These are phyloP conservation scores for Penicillium bialowiezense DNA, from an alignment of 495 filamentous ascomycete species.

Conservation along the genomic window DNA sequence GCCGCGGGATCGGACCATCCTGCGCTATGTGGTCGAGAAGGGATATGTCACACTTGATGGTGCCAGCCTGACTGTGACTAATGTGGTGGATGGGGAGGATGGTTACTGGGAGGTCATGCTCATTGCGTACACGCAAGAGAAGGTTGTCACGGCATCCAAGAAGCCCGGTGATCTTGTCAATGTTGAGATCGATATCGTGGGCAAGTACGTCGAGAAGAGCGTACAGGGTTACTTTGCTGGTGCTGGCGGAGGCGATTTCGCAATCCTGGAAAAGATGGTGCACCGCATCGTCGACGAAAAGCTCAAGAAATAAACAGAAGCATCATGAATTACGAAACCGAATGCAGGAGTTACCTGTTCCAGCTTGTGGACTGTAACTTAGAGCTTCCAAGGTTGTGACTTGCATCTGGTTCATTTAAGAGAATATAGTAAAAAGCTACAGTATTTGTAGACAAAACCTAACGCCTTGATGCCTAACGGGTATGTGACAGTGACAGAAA, in stretches of 20 bases:
- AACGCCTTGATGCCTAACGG: constrained; percentile 11
- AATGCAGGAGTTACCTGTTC: too few relatives aligned
- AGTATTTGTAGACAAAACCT: constrained; percentile 8
- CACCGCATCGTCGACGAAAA: constrained; percentile 72
- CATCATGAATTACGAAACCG: constrained; percentile 7
- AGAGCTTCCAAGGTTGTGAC: too few relatives aligned
- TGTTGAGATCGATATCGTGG: constrained; percentile 96
- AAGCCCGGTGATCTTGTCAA: constrained; percentile 83
- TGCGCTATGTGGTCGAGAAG: constrained; percentile 92
- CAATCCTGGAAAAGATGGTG: constrained; percentile 82
- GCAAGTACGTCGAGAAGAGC: constrained; percentile 98
- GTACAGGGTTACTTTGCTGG: constrained; percentile 58
- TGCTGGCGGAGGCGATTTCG: constrained; percentile 49
- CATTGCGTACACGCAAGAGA: constrained; percentile 96
- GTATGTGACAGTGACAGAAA: constrained; percentile 14
- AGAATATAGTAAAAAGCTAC: not conserved
- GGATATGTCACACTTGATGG: constrained; percentile 95
- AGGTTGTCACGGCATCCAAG: constrained; percentile 81
- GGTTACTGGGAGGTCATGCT: constrained; percentile 98
- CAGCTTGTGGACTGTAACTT: too few relatives aligned
- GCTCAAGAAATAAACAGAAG: constrained; percentile 40
- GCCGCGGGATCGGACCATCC: constrained; percentile 61
- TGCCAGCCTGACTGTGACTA: constrained; percentile 90
- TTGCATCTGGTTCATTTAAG: too few relatives aligned
- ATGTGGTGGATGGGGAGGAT: constrained; percentile 66